Evolutionary conservation across 192 early-diverging fungal species (phyloP).

Genomic region (Nowakowskiella sp.): DNA sequence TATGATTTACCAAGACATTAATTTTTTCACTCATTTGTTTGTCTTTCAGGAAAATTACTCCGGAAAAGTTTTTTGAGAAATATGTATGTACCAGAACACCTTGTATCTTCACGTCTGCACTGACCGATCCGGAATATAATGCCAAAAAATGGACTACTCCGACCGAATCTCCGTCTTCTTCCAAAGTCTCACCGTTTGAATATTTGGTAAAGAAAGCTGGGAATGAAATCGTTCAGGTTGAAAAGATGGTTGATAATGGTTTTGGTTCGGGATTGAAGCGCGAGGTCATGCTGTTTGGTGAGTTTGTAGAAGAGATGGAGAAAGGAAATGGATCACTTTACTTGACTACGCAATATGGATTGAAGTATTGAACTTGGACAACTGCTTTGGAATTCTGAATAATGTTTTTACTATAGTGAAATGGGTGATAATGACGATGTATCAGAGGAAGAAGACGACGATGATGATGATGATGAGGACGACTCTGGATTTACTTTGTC

Average conservation of each 20-base stretch:
- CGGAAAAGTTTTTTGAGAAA: constrained; percentile 27
- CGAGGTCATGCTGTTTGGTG: constrained; percentile 20
- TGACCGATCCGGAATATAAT: constrained; percentile 2
- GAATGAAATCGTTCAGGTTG: constrained; percentile 25
- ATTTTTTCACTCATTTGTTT: no score
- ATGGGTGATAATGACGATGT: constrained; percentile 11
- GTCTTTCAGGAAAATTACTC: constrained; percentile 15
- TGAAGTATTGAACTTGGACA: neutral
- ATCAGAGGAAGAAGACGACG: constrained; percentile 3
- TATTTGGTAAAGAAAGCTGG: constrained; percentile 25
- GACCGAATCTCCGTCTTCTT: neutral
- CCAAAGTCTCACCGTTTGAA: neutral
- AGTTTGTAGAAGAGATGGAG: constrained; percentile 20
- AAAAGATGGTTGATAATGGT: constrained; percentile 14
- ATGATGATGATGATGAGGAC: no score
- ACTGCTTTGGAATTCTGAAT: neutral
- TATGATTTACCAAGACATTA: neutral
- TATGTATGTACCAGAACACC: constrained; percentile 42
- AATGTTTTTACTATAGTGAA: neutral
- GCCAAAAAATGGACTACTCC: neutral
- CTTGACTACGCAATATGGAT: constrained; percentile 37
- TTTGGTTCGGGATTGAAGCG: constrained; percentile 25
- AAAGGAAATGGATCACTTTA: constrained; percentile 21
- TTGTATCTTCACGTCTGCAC: constrained; percentile 18
- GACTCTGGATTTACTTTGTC: no score